phyloP scores from a whole-genome alignment of 129 eudicot genomes.

The Flaveria ramosissima region DNA sequence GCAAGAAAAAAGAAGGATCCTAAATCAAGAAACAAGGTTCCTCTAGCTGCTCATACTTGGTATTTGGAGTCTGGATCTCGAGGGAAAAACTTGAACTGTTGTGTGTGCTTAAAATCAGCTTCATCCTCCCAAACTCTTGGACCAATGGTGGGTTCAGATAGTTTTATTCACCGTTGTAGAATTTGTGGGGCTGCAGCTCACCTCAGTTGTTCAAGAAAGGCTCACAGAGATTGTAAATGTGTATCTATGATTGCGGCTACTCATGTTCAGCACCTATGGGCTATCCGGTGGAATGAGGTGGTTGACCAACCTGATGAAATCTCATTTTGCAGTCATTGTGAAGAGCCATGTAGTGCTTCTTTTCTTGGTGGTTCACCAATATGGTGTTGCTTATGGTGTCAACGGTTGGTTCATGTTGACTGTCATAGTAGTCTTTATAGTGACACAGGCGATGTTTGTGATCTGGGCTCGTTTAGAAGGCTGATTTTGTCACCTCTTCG shows the following conservation, averaged over 20 bases:
- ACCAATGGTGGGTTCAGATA: constrained; percentile 66
- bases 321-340: constrained; percentile 87
- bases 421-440: constrained; percentile 74
- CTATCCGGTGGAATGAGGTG: constrained; percentile 87
- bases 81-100: constrained; percentile 79
- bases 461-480: constrained; percentile 82
- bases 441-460: constrained; percentile 95
- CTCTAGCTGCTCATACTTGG: constrained; percentile 88
- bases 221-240: constrained; percentile 90
- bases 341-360: constrained; percentile 89
- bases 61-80: constrained; percentile 69
- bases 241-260: constrained; percentile 73
- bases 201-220: constrained; percentile 67
- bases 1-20: constrained; percentile 94
- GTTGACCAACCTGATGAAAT: constrained; percentile 85
- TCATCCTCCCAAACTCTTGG: constrained; percentile 76
- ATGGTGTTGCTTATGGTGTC: constrained; percentile 47
- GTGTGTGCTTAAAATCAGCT: constrained; percentile 84
- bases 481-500: constrained; percentile 76
- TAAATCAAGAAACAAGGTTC: constrained; percentile 62
- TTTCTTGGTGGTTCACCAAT: constrained; percentile 95
- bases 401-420: constrained; percentile 84
- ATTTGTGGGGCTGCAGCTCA: constrained; percentile 94
- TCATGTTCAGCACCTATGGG: constrained; percentile 83
- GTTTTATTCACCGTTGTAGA: constrained; percentile 69